Base-by-base conservation (phyloP, 2,329 filamentous ascomycete species). In the Sporothrix brasiliensis region DNA sequence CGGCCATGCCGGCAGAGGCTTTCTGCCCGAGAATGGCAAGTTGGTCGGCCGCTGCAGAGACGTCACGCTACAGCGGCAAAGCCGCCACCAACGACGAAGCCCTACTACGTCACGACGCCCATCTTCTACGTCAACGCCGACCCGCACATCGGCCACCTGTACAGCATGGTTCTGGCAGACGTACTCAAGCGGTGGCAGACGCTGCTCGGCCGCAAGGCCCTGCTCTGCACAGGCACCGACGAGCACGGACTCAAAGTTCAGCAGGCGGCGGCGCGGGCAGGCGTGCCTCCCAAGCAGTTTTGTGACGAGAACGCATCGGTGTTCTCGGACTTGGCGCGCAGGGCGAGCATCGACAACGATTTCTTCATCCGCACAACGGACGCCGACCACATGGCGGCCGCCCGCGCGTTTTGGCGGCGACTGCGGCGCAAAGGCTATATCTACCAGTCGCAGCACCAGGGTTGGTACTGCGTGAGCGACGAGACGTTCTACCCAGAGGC, bases 51-150 rank as follows among this genome's bases (percentile, higher is more conserved):
- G 24, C 27, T 63, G 6, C 63, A 53, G 49, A 70, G 67, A 13
- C 49, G 52, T 1, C 70, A 27, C 14, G 50, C 53, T 0, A 7
- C 69, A 1, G 14, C 54, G 10, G 24, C 39, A 21, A 21, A 67
- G 1, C 14, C 49, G 7, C 19, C 50, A 21, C 19, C 34, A 4
- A 34, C 44, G 3, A 44, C 73, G 72, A 98, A 98, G 82, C 93
- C 94, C 10, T 97, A 91, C 83, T 99, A 98, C 83, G 85, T 97
- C 76, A 98, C 95, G 5, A 96, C 93, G 10, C 95, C 95, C 2
- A 99, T 99, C 71, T 99, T 98, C 83, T 99, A 99, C 80, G 95
- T 99, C 82, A 99, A 99, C 86, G 92, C 94, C 69, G 93, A 92
- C 60, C 95, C 95, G 67, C 95, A 99, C 82, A 88, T 98, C 73